Evolutionary conservation across 2,329 filamentous ascomycete species (phyloP).

Genomic region (Blastomyces gilchristii): DNA sequence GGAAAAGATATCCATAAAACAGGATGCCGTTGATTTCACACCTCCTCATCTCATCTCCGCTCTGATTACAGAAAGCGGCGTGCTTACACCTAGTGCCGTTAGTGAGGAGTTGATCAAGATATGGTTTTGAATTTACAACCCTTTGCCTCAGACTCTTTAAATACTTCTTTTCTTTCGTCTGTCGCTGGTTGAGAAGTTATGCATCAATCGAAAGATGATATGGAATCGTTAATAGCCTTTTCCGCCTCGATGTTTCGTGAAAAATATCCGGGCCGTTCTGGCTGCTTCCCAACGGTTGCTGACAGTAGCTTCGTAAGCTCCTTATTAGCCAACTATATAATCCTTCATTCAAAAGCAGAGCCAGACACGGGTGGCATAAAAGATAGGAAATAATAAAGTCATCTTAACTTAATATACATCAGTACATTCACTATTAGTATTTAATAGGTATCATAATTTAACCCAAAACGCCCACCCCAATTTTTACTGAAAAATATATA

Average conservation of each 20-base stretch:
- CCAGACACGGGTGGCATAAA: neutral
- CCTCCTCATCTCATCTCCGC: conserved; percentile 54
- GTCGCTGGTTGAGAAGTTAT: neutral
- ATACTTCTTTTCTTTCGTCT: neutral
- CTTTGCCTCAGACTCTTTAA: neutral
- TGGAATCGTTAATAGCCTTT: neutral
- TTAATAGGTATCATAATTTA: neutral
- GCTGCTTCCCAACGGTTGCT: neutral
- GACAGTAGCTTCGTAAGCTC: neutral
- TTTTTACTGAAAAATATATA: neutral
- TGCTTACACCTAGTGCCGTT: conserved; percentile 53
- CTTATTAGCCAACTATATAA: neutral
- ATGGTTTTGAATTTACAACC: conserved; percentile 31
- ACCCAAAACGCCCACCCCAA: neutral
- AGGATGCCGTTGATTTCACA: conserved; percentile 38
- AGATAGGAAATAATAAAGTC: neutral
- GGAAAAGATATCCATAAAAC: conserved; percentile 6
- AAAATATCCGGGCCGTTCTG: neutral
- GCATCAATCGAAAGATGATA: neutral
- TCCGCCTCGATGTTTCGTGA: neutral
- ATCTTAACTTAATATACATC: neutral
- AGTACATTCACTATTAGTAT: neutral
- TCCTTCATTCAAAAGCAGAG: neutral
- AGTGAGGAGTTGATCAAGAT: conserved; percentile 60
- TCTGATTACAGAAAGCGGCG: conserved; percentile 55